These are phyloP conservation scores for Apophysomyces sp. DNA, from an alignment of 371 early-diverging fungal species.

Conservation along the genomic window DNA sequence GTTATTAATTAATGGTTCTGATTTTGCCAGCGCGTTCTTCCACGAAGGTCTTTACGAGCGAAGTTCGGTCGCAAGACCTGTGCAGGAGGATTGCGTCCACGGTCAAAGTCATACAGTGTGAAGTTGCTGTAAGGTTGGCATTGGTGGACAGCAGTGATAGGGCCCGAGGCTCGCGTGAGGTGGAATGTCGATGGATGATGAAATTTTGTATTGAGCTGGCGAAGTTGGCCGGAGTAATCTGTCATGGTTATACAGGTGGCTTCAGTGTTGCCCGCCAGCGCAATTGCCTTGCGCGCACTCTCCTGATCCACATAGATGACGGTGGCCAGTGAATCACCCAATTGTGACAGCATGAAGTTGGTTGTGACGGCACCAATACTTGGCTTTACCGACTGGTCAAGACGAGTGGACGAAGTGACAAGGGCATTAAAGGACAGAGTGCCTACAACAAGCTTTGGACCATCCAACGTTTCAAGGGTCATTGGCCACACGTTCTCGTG, in stretches of 20 bases:
- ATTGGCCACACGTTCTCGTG: slow-evolving; percentile 13
- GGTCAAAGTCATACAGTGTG: slow-evolving; percentile 12
- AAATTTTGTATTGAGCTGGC: slow-evolving; percentile 13
- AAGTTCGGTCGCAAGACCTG: no score
- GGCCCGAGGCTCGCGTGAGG: slow-evolving; percentile 11
- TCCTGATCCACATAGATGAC: no score
- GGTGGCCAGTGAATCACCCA: no score
- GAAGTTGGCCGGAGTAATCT: slow-evolving; percentile 6
- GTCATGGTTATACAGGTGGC: background rate
- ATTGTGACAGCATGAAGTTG: background rate
- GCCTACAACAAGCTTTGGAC: slow-evolving; percentile 12
- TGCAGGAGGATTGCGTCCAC: slow-evolving; percentile 11
- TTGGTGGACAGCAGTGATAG: slow-evolving; percentile 8
- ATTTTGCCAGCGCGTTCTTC: no score
- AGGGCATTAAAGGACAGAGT: slow-evolving; percentile 13
- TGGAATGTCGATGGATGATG: slow-evolving; percentile 10
- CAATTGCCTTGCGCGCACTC: no score
- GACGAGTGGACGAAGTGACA: slow-evolving; percentile 10
- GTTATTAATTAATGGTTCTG: no score
- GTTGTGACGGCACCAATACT: slow-evolving; percentile 10
- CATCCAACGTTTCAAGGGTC: slow-evolving; percentile 8
- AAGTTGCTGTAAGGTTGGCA: slow-evolving; percentile 9
- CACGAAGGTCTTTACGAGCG: no score
- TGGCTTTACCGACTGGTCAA: slow-evolving; percentile 5
- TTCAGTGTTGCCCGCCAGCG: no score